Percentiles rank a stretch among this genome's conserved stretches.
These are phyloP conservation scores for Amphirosellinia nigrospora DNA, from an alignment of 495 filamentous ascomycete species.

Conservation along the genomic window DNA sequence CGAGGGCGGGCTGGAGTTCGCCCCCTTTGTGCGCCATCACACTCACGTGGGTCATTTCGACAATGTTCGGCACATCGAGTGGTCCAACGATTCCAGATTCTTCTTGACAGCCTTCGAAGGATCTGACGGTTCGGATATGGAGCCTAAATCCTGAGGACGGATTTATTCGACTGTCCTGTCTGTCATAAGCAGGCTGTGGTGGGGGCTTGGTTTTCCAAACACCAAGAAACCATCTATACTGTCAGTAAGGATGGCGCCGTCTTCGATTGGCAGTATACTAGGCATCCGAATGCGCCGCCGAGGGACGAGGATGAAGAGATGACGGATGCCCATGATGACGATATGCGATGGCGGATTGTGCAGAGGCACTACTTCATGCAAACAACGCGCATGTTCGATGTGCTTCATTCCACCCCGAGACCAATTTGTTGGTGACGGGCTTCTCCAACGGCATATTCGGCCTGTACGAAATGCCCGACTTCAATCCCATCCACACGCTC, in stretches of 20 bases:
- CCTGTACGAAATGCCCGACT: conserved; percentile 95
- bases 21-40: conserved; percentile 88
- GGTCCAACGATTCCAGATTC: conserved; percentile 95
- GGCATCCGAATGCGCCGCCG: conserved; percentile 55
- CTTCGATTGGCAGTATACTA: conserved; percentile 70
- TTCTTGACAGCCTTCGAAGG: conserved; percentile 88
- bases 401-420: conserved; percentile 82
- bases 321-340: conserved; percentile 63
- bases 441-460: conserved; percentile 95
- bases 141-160: conserved; percentile 85
- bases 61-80: conserved; percentile 80
- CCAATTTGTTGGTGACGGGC: conserved; percentile 86
- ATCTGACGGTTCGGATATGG: conserved; percentile 93
- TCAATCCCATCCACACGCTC: conserved; percentile 87
- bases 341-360: conserved; percentile 80
- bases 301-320: conserved; percentile 64
- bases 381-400: conserved; percentile 86
- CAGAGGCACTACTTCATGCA: conserved; percentile 92
- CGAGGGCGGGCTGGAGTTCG: conserved; percentile 89
- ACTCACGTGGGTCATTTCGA: conserved; percentile 90
- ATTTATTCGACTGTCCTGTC: conserved; percentile 85
- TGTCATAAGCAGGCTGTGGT: conserved; percentile 84
- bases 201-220: conserved; percentile 88
- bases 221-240: conserved; percentile 75
- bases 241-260: conserved; percentile 64